Percentiles rank a stretch among this genome's conserved stretches.
These are phyloP conservation scores for Suillus lakei DNA, from an alignment of 768 basidiomycete genomes.

Conservation along the genomic window DNA sequence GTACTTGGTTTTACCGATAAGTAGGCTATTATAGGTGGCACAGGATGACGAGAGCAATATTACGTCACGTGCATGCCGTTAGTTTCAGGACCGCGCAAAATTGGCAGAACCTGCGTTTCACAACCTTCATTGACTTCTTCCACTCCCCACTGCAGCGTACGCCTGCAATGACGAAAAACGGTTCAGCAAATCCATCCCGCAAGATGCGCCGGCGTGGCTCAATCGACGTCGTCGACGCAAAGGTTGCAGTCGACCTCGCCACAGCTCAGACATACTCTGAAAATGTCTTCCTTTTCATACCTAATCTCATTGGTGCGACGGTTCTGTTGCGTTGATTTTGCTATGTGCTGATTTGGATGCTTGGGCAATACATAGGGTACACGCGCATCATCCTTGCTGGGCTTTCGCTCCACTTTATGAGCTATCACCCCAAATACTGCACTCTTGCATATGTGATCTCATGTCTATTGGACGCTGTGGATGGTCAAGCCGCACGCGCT, in stretches of 20 bases:
- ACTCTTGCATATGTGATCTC: slow-evolving; percentile 89
- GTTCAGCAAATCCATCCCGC: slow-evolving; percentile 33
- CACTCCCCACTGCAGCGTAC: neutral
- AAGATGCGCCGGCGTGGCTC: slow-evolving; percentile 53
- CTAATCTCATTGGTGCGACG: slow-evolving; percentile 89
- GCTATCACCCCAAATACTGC: slow-evolving; percentile 90
- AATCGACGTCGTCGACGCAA: slow-evolving; percentile 79
- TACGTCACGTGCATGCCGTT: neutral
- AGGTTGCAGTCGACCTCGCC: slow-evolving; percentile 85
- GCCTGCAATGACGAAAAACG: slow-evolving; percentile 17
- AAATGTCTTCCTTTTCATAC: slow-evolving; percentile 96
- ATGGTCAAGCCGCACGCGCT: slow-evolving; percentile 89
- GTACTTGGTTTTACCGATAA: slow-evolving; percentile 1
- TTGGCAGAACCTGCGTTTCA: neutral
- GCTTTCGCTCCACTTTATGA: slow-evolving; percentile 90
- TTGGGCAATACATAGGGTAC: slow-evolving; percentile 64
- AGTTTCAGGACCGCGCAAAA: neutral
- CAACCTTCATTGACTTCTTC: neutral
- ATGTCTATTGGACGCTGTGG: slow-evolving; percentile 92
- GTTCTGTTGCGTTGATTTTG: slow-evolving; percentile 10
- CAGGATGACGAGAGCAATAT: slow-evolving; percentile 6
- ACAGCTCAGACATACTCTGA: slow-evolving; percentile 88
- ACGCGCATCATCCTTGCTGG: slow-evolving; percentile 89
- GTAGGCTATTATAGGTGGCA: neutral
- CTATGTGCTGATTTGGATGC: slow-evolving; percentile 1